Percentiles rank a stretch among this genome's conserved stretches.
Evolutionary conservation across 2,329 filamentous ascomycete genomes (phyloP).

Genomic region (Cytospora chrysosperma): DNA sequence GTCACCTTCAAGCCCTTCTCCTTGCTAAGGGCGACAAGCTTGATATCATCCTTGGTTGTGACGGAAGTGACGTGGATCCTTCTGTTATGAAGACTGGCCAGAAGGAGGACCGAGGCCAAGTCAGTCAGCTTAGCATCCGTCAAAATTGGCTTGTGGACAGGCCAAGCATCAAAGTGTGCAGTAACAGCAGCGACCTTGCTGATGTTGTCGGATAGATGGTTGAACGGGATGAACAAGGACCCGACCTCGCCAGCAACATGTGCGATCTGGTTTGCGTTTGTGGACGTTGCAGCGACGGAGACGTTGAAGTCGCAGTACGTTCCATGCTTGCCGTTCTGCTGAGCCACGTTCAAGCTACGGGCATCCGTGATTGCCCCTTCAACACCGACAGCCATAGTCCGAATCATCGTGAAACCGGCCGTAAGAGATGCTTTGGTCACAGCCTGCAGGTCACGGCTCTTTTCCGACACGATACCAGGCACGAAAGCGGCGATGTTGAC

Average conservation of each 20-base stretch:
- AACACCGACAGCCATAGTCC: slow-evolving; percentile 73
- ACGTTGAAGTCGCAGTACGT: slow-evolving; percentile 78
- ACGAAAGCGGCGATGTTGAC: slow-evolving; percentile 81
- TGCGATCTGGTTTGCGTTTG: slow-evolving; percentile 73
- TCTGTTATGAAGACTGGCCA: slow-evolving; percentile 74
- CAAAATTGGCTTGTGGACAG: slow-evolving; percentile 73
- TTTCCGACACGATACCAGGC: slow-evolving; percentile 64
- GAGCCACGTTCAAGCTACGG: slow-evolving; percentile 67
- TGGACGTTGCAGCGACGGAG: slow-evolving; percentile 71
- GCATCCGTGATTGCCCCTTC: slow-evolving; percentile 73
- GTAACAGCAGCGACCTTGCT: slow-evolving; percentile 80
- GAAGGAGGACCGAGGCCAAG: slow-evolving; percentile 73
- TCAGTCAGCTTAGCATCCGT: slow-evolving; percentile 80
- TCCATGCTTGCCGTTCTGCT: slow-evolving; percentile 66
- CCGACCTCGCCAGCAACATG: slow-evolving; percentile 72
- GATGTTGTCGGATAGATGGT: slow-evolving; percentile 77
- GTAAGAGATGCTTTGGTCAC: slow-evolving; percentile 73
- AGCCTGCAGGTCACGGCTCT: slow-evolving; percentile 65
- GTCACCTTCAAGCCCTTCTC: slow-evolving; percentile 79
- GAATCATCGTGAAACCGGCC: slow-evolving; percentile 76
- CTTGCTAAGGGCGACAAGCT: slow-evolving; percentile 74
- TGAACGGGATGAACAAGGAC: slow-evolving; percentile 80
- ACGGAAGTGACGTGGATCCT: slow-evolving; percentile 79
- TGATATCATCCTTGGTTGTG: slow-evolving; percentile 78
- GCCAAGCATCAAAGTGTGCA: slow-evolving; percentile 77